phyloP scores from a whole-genome alignment of 1,139 yeast genomes.

The Kodamaea sp. region DNA sequence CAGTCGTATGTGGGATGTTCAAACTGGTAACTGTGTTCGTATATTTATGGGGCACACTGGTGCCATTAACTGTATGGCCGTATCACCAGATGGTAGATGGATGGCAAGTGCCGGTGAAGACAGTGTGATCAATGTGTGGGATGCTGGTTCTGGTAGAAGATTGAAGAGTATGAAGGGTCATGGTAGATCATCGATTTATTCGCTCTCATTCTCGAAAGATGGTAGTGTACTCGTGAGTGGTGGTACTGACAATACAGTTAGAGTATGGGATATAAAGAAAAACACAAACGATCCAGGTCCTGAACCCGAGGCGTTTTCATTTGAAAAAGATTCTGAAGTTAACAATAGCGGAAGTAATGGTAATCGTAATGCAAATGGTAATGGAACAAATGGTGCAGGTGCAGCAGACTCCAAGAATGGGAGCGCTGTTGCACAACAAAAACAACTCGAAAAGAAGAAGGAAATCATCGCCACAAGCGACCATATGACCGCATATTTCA shows the following conservation, averaged over 20 bases:
- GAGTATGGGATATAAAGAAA: constrained; percentile 93
- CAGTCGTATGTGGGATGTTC: constrained; percentile 97
- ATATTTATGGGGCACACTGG: constrained; percentile 94
- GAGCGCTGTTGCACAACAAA: constrained; percentile 16
- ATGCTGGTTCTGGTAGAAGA: constrained; percentile 85
- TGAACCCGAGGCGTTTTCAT: constrained; percentile 68
- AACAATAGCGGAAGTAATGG: constrained; percentile 13
- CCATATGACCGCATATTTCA: constrained; percentile 89
- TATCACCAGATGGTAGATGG: constrained; percentile 97
- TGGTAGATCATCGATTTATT: constrained; percentile 81
- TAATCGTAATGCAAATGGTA: constrained; percentile 8
- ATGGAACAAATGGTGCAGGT: constrained; percentile 7
- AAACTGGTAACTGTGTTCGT: constrained; percentile 83
- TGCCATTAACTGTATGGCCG: constrained; percentile 79
- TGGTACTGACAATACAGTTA: constrained; percentile 87
- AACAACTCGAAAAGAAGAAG: constrained; percentile 40
- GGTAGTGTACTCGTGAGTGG: constrained; percentile 89
- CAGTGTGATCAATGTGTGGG: constrained; percentile 87
- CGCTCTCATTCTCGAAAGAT: constrained; percentile 80
- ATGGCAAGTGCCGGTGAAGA: constrained; percentile 95
- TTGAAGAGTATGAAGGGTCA: constrained; percentile 87
- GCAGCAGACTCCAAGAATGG: constrained; percentile 7
- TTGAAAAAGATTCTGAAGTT: constrained; percentile 19
- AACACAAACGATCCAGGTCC: constrained; percentile 80
- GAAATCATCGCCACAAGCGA: constrained; percentile 81